Evolutionary conservation across 441 rosid genomes (phyloP).

Genomic region (Breynia disticha): DNA sequence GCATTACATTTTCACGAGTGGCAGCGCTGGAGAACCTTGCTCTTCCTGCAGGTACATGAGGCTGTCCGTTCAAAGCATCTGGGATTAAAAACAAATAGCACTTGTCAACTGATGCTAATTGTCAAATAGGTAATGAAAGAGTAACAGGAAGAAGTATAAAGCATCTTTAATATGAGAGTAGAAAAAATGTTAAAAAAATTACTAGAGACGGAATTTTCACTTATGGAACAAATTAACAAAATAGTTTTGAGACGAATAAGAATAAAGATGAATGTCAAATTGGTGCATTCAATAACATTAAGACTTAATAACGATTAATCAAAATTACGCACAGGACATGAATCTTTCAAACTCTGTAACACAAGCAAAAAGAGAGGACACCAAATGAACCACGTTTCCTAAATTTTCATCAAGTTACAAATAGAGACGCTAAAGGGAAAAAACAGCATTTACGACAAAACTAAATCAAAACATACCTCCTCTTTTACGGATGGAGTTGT

Average conservation of each 20-base stretch:
- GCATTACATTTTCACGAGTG: slow-evolving; percentile 31
- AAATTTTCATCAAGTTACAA: background rate
- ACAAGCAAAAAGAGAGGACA: background rate
- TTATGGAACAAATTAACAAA: no score
- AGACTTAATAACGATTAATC: no score
- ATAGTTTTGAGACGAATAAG: no score
- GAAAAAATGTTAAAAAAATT: no score
- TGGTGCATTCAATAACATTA: no score
- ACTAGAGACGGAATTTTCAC: no score
- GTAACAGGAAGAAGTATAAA: background rate
- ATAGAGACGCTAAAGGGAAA: background rate
- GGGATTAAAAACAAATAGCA: slow-evolving; percentile 15
- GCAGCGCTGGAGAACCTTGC: slow-evolving; percentile 27
- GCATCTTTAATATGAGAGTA: no score
- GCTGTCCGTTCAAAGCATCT: slow-evolving; percentile 36
- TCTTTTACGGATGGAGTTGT: slow-evolving; percentile 25
- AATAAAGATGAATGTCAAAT: no score
- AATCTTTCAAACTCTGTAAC: background rate
- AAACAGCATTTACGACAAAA: background rate
- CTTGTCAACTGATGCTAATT: background rate
- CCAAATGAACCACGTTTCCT: background rate
- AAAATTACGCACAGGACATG: no score
- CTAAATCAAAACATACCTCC: slow-evolving; percentile 30
- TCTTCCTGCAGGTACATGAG: slow-evolving; percentile 23
- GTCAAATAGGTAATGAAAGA: background rate